phyloP scores from a whole-genome alignment of 2,329 filamentous ascomycete species.

The Xylariaceae sp. region DNA sequence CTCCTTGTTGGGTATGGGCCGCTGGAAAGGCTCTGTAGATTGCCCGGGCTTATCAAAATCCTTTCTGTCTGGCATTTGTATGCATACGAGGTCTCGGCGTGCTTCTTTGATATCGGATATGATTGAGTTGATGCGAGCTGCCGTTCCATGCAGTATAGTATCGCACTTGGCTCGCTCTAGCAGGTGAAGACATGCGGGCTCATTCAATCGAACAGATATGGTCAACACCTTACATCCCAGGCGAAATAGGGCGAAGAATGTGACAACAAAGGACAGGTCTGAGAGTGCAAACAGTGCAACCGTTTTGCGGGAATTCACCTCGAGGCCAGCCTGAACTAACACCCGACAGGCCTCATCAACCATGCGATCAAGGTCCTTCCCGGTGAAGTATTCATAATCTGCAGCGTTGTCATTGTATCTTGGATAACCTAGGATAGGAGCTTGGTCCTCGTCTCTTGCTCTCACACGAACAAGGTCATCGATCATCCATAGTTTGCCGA shows the following conservation, averaged over 20 bases:
- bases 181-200: constrained; percentile 44
- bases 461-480: constrained; percentile 46
- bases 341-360: constrained; percentile 40
- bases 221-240: constrained; percentile 47
- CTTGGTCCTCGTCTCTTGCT: constrained; percentile 42
- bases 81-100: constrained; percentile 26
- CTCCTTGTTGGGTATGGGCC: constrained; percentile 31
- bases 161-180: constrained; percentile 40
- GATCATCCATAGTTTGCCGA: constrained; percentile 43
- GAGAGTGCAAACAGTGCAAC: constrained; percentile 46
- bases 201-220: constrained; percentile 46
- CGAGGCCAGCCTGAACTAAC: constrained; percentile 38
- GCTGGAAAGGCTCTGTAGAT: constrained; percentile 25
- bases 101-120: constrained; percentile 31
- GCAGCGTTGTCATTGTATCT: constrained; percentile 34
- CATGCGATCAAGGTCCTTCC: constrained; percentile 44
- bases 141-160: constrained; percentile 42
- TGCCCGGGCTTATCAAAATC: constrained; percentile 28
- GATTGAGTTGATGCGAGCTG: constrained; percentile 37
- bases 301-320: constrained; percentile 34
- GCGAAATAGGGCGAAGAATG: constrained; percentile 48
- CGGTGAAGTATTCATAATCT: constrained; percentile 46
- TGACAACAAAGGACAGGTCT: constrained; percentile 45
- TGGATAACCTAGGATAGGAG: constrained; percentile 46
- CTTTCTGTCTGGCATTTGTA: constrained; percentile 28